Base-by-base conservation (phyloP, 2,329 filamentous ascomycete genomes). In the Penicillium sumatraense region DNA sequence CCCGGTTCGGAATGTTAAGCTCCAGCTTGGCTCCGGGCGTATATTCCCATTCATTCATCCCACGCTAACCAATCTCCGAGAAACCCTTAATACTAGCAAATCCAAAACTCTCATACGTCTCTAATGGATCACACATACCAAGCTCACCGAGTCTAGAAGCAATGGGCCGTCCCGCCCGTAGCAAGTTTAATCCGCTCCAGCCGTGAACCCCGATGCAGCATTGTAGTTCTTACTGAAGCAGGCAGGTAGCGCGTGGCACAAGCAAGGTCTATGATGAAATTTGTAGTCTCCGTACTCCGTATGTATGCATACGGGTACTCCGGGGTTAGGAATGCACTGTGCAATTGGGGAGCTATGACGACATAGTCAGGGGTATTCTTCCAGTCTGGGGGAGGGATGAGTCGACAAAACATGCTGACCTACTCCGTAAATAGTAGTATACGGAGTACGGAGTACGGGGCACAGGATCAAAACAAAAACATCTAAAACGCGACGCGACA, bases 401-500 rank as follows among this genome's bases (percentile, higher is more conserved):
- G 29, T 13, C n/a, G n/a, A n/a, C n/a, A n/a, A n/a, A n/a, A n/a
- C n/a, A n/a, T n/a, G n/a, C n/a, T n/a, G n/a, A n/a, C n/a, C n/a
- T n/a, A n/a, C n/a, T n/a, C n/a, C n/a, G n/a, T n/a, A n/a, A 13
- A n/a, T 20, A 41, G 16, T 9, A 20, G 16, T 18, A 38, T 23
- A 41, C 38, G n/a, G 13, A 20, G 14, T 24, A 41, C 38, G 5
- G 16, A 3, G 10, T 36, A 36, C 33, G 33, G 9, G 18, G 9
- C n/a, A 36, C 9, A 18, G 16, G 16, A 46, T 46, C 42, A 46
- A 57, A 36, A 33, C 46, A 31, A 56, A 53, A 53, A 23, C 45
- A 31, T 7, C 49, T n/a, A 21, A 41, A 35, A 42, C 50, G 35
- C 44, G 54, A 54, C 49, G 42, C 33, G 38, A 27, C 33, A 14